A percentile compares a stretch with the other conserved stretches of the same genome.
Conservation (phyloP, 2,329 filamentous ascomycete species). For the Scorias spongiosa region DNA sequence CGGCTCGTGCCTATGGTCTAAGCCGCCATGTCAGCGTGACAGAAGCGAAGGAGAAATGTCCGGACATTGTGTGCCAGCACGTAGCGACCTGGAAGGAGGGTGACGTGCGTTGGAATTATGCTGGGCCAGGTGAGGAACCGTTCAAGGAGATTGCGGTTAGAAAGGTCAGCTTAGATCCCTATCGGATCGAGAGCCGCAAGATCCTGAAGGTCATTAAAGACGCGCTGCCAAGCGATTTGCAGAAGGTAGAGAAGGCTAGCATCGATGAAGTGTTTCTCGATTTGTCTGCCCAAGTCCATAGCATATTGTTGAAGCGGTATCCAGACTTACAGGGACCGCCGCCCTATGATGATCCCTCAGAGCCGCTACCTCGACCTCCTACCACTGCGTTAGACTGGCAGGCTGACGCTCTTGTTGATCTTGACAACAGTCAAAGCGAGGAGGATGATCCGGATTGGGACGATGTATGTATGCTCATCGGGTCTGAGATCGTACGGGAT, state of each 20-base stretch:
- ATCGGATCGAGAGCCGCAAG: slow-evolving; percentile 67
- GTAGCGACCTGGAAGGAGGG: slow-evolving; percentile 92
- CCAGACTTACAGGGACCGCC: slow-evolving; percentile 52
- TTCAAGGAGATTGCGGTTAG: slow-evolving; percentile 67
- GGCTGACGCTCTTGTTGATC: slow-evolving; percentile 64
- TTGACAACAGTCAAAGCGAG: slow-evolving; percentile 58
- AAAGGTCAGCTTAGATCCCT: slow-evolving; percentile 90
- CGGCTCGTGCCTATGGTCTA: slow-evolving; percentile 68
- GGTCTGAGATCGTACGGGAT: slow-evolving; percentile 71
- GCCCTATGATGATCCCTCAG: slow-evolving; percentile 55
- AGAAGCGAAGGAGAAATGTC: slow-evolving; percentile 79
- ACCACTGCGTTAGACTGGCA: slow-evolving; percentile 68
- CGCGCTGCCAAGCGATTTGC: slow-evolving; percentile 45
- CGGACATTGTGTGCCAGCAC: slow-evolving; percentile 71
- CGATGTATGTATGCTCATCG: slow-evolving; percentile 73
- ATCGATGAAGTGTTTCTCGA: slow-evolving; percentile 95
- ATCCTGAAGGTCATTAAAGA: slow-evolving; percentile 71
- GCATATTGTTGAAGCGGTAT: slow-evolving; percentile 58
- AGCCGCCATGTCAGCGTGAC: slow-evolving; percentile 60
- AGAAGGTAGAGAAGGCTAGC: slow-evolving; percentile 79
- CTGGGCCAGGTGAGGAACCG: slow-evolving; percentile 46
- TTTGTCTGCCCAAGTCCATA: slow-evolving; percentile 69
- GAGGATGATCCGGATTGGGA: slow-evolving; percentile 87
- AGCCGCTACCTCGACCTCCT: slow-evolving; percentile 57
- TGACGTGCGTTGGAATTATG: slow-evolving; percentile 82